Conservation (phyloP, 192 early-diverging fungal genomes). For the Podila horticola region DNA sequence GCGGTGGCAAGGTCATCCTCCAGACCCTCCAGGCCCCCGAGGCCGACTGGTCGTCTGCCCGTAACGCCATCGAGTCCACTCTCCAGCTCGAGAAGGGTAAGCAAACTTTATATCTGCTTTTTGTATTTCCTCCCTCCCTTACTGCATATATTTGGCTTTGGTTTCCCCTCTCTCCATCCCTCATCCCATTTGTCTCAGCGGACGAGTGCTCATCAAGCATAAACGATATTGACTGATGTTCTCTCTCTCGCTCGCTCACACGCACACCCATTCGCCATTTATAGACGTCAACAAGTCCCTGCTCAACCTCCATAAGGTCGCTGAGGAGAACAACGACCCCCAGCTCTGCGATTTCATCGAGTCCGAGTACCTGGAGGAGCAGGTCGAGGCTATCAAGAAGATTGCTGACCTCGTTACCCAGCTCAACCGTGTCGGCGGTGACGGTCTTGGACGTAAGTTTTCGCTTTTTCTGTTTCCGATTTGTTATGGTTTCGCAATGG, state of each 20-base stretch:
- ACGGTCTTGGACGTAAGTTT: constrained; percentile 51
- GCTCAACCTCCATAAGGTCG: constrained; percentile 64
- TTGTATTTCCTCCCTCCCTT: not conserved
- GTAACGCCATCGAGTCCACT: constrained; percentile 66
- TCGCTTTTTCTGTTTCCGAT: not conserved
- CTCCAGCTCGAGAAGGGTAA: constrained; percentile 66
- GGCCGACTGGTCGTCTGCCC: constrained; percentile 65
- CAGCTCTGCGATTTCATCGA: constrained; percentile 67
- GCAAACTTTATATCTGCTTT: not conserved
- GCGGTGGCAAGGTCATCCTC: constrained; percentile 65
- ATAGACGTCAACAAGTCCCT: constrained; percentile 71
- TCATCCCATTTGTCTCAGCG: not conserved
- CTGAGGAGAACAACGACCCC: constrained; percentile 61
- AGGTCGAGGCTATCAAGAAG: constrained; percentile 65
- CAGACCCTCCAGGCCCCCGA: constrained; percentile 62
- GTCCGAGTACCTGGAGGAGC: constrained; percentile 59
- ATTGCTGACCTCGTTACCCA: constrained; percentile 65
- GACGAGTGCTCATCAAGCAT: too few relatives aligned
- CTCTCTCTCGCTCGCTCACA: too few relatives aligned
- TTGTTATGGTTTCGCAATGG: not conserved
- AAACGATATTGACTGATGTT: too few relatives aligned
- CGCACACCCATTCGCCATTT: too few relatives aligned
- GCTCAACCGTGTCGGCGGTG: constrained; percentile 64
- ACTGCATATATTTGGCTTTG: too few relatives aligned
- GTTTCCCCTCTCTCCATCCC: not conserved